Base-by-base conservation (phyloP, 2,329 filamentous ascomycete genomes). In the Claviceps africana region DNA sequence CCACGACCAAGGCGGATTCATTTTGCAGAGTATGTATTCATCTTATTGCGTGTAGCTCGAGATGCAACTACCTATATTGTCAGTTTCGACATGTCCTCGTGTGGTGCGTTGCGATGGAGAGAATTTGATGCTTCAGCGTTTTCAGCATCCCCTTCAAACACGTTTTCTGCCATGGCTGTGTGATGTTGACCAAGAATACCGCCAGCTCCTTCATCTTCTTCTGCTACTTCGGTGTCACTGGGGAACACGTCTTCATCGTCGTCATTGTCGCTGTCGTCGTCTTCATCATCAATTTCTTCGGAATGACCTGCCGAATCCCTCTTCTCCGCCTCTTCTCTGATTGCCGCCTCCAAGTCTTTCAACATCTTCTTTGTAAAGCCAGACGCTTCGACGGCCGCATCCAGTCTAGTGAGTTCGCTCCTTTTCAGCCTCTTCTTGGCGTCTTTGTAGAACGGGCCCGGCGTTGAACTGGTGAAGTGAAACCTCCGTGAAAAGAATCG, bases 281-380 rank as follows among this genome's bases (percentile, higher is more conserved):
- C 60, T 2, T 62, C 61, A 0, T 61, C 61, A 9, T 59, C 56
- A 1, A 58, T 53, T 3, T 59, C 58, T 6, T 61, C 61, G 1
- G 58, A 55, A 2, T 60, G 61, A 0, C 57, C 61, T 2, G 62
- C 63, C n/a, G 65, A 67, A 1, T 66, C 64, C n/a, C 70, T 64
- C 47, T 66, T 56, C 42, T 73, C 71, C 50, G 82, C 79, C 64
- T 89, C 85, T 71, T 86, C 85, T 59, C 84, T 83, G 70, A 98
- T 93, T 58, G 95, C 95, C 10, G 81, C 78, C 64, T 96, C 93
- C 17, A 98, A 72, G 59, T 98, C 93, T 67, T 93, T 95, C 17
- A 88, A 80, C 85, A 96, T 95, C 71, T 95, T 97, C 73, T 85
- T 94, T 21, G 88, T 95, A 67, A 98, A 97, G 0, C 93, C 93